phyloP scores from a whole-genome alignment of 768 basidiomycete species.

The Lactarius deliciosus region DNA sequence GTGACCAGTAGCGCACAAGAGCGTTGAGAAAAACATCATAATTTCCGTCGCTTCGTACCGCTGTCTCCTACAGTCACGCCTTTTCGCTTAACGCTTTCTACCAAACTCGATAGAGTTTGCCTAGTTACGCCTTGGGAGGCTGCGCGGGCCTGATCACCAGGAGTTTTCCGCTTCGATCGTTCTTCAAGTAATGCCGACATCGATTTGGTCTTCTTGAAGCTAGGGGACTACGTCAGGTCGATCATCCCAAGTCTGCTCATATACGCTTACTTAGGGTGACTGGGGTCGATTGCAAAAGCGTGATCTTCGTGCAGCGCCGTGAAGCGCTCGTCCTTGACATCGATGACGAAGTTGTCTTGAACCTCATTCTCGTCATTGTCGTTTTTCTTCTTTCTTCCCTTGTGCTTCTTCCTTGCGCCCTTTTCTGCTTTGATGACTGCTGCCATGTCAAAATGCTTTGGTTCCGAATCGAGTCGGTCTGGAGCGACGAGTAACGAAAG shows the following conservation, averaged over 20 bases:
- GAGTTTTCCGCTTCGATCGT: slow-evolving; percentile 59
- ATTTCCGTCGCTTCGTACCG: slow-evolving; percentile 39
- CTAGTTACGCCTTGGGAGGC: slow-evolving; percentile 7
- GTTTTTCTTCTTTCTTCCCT: slow-evolving; percentile 45
- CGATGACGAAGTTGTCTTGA: slow-evolving; percentile 78
- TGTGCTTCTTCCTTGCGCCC: slow-evolving; percentile 43
- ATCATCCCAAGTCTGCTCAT: background rate
- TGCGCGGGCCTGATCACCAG: slow-evolving; percentile 10
- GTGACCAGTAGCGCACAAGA: background rate
- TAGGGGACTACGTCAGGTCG: slow-evolving; percentile 36
- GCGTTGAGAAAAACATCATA: slow-evolving; percentile 8
- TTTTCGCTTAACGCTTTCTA: slow-evolving; percentile 88
- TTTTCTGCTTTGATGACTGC: slow-evolving; percentile 88
- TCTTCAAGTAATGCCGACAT: slow-evolving; percentile 88
- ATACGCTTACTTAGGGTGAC: slow-evolving; percentile 81
- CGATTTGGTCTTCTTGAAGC: slow-evolving; percentile 89
- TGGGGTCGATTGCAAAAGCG: slow-evolving; percentile 93
- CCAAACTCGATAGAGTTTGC: slow-evolving; percentile 58
- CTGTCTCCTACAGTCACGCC: slow-evolving; percentile 39
- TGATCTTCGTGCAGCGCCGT: slow-evolving; percentile 84
- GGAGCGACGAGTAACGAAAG: slow-evolving; percentile 61
- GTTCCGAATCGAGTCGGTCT: slow-evolving; percentile 52
- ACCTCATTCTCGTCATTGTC: slow-evolving; percentile 59
- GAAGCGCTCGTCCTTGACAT: slow-evolving; percentile 89
- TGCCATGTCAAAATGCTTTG: slow-evolving; percentile 87